phyloP scores from a whole-genome alignment of 176 grass and related monocot genomes.

The Bonia amplexicaulis region DNA sequence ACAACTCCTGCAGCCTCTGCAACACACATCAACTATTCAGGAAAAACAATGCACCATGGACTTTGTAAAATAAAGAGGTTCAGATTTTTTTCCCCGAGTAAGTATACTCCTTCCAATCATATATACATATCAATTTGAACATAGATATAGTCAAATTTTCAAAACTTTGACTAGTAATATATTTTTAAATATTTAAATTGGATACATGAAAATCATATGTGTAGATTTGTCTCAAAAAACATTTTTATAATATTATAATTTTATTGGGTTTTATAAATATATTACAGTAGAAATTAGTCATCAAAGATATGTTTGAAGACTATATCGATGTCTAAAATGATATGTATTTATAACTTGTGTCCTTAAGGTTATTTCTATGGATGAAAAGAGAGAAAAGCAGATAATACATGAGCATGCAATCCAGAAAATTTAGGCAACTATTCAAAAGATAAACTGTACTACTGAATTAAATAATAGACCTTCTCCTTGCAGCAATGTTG shows the following conservation, averaged over 20 bases:
- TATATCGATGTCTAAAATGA: too few species aligned
- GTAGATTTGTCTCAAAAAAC: too few species aligned
- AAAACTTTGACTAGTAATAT: too few species aligned
- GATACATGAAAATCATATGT: too few species aligned
- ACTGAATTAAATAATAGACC: neutral
- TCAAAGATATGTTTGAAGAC: too few species aligned
- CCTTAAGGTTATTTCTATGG: neutral
- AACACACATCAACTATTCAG: neutral
- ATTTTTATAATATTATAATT: too few species aligned
- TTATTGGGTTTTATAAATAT: too few species aligned
- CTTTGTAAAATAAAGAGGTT: neutral
- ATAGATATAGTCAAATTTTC: too few species aligned
- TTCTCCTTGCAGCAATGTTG: neutral
- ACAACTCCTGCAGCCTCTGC: conserved; percentile 78
- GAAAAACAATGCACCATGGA: neutral
- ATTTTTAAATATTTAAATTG: too few species aligned
- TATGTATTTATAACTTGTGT: neutral
- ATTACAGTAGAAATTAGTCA: too few species aligned
- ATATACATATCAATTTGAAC: too few species aligned
- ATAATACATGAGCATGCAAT: neutral
- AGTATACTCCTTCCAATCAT: neutral
- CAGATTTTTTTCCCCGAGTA: neutral
- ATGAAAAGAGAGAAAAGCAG: neutral
- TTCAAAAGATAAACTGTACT: neutral
- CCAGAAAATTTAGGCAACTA: neutral